Conservation (phyloP, 192 early-diverging fungal species). For the Coemansia sp. region DNA sequence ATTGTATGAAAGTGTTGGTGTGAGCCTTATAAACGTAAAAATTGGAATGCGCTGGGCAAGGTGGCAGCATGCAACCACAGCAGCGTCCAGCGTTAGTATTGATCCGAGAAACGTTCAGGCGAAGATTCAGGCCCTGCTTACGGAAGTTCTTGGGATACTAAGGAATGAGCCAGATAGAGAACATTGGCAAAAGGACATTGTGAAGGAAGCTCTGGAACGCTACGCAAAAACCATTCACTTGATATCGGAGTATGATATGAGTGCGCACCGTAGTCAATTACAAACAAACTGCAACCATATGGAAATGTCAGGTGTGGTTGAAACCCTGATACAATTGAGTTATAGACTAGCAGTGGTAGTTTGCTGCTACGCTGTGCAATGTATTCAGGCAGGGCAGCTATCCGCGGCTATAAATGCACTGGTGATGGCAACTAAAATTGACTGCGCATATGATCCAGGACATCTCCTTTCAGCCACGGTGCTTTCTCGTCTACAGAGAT, state of each 20-base stretch:
- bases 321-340: neutral
- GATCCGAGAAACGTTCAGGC: neutral
- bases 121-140: neutral
- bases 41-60: neutral
- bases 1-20: neutral
- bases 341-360: neutral
- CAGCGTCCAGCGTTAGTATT: neutral
- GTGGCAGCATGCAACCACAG: neutral
- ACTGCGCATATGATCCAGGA: conserved; percentile 5
- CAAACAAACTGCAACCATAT: neutral
- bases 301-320: neutral
- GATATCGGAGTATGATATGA: neutral
- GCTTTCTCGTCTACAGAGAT: neutral
- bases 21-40: neutral
- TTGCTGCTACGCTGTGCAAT: neutral
- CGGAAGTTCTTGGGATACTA: neutral
- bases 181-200: neutral
- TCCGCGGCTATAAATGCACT: neutral
- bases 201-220: neutral
- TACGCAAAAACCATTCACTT: neutral
- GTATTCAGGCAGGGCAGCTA: neutral
- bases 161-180: neutral
- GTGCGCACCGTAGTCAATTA: neutral
- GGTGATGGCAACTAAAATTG: neutral
- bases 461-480: neutral